Base-by-base conservation (phyloP, 352 stramenopile species). In the Globisporangium cystogenes region DNA sequence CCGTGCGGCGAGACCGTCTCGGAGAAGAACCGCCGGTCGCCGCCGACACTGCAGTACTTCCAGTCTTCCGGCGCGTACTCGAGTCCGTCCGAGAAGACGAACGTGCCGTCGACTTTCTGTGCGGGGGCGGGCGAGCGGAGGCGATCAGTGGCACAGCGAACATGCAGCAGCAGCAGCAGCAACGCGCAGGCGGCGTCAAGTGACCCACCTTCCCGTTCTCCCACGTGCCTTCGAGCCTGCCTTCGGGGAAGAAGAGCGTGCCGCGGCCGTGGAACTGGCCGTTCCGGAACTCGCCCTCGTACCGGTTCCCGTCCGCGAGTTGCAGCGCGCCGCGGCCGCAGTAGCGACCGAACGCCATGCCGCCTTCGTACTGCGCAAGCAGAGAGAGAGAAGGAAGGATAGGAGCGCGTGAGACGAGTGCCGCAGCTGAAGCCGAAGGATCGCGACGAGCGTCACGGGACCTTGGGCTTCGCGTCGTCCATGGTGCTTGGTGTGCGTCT, bases 241-340 rank as follows among this genome's bases (percentile, higher is more conserved):
- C 82, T 36, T 89, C 71, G 1, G 65, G 35, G 40, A 93, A 88
- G 59, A 70, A 87, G 2, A 93, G 70, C 26, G 73, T 90, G 11
- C 82, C 82, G 11, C 65, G 74, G 27, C 82, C 82, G 46, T 93
- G 82, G 58, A 93, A 93, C 23, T 87, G 72, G 4, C 82, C 82
- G 21, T 93, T 88, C 29, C 72, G 58, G 57, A 90, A 93, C 47
- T 90, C 82, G 35, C 82, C 80, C 66, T 93, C 82, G 62, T 93
- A 93, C 7, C 73, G 70, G 12, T 72, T 84, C 15, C 80, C 80
- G 39, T 89, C 74, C 4, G 72, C 43, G 14, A 89, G 62, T 20
- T 86, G 64, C 27, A 89, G 49, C 29, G 76, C 67, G 5, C 76
- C 78, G 6, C 72, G 65, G 0, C 78, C 76, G n/a, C 74, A 77